phyloP scores from a whole-genome alignment of 2,329 filamentous ascomycete genomes.

The Ophiostoma ulmi region DNA sequence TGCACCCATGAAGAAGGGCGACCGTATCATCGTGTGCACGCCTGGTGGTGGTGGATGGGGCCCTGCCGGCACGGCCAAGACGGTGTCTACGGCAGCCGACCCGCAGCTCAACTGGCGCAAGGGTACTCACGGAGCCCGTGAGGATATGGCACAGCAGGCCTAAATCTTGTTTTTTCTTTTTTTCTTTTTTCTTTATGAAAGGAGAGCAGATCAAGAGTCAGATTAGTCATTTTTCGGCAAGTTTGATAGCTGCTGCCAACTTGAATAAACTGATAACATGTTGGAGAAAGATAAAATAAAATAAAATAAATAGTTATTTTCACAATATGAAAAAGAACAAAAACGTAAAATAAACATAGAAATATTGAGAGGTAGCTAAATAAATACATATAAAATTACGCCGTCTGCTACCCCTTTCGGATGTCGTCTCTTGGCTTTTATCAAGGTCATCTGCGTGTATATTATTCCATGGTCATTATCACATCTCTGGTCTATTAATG shows the following conservation, averaged over 20 bases:
- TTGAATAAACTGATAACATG: no score
- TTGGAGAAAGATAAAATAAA: background rate
- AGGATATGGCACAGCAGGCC: conserved; percentile 55
- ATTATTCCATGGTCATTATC: background rate
- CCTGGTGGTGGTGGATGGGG: conserved; percentile 80
- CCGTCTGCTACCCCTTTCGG: background rate
- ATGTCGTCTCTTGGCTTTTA: background rate
- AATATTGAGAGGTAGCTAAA: no score
- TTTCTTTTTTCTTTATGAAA: no score
- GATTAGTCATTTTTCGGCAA: no score
- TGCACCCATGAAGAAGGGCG: conserved; percentile 68
- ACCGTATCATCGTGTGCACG: conserved; percentile 71
- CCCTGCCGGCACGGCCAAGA: conserved; percentile 51
- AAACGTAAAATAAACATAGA: background rate
- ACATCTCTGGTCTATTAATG: background rate
- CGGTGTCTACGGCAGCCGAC: conserved; percentile 48
- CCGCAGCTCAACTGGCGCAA: conserved; percentile 49
- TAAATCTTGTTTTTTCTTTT: conserved; percentile 29
- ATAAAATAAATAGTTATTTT: no score
- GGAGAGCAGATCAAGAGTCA: no score
- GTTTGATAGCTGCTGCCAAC: no score
- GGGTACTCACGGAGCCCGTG: conserved; percentile 52
- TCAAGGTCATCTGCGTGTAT: background rate
- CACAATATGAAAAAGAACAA: background rate
- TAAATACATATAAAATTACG: background rate